Evolutionary conservation across 257 asterid species (phyloP).

Genomic region (Forsythia viridissima): DNA sequence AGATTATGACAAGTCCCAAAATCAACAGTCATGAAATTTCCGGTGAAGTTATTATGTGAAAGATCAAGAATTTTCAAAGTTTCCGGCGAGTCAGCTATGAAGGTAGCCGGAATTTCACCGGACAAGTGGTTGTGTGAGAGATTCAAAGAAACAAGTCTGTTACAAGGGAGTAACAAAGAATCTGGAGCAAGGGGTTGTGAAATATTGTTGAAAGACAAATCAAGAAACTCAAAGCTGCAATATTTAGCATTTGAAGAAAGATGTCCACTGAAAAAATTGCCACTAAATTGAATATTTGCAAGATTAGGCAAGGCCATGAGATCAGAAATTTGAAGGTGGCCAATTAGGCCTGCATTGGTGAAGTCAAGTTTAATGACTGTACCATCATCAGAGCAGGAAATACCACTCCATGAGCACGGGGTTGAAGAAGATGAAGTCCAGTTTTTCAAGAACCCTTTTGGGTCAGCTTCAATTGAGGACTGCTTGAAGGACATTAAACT

Average conservation of each 20-base stretch:
- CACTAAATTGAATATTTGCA: constrained; percentile 47
- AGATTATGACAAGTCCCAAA: constrained; percentile 63
- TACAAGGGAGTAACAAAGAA: constrained; percentile 47
- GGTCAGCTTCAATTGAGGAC: constrained; percentile 65
- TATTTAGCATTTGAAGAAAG: constrained; percentile 44
- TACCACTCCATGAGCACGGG: constrained; percentile 80
- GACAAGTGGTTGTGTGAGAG: constrained; percentile 58
- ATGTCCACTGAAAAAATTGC: constrained; percentile 72
- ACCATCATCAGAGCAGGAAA: constrained; percentile 65
- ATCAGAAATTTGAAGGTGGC: constrained; percentile 57
- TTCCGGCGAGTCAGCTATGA: constrained; percentile 24
- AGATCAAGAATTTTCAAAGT: constrained; percentile 53
- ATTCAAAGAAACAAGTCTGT: constrained; percentile 47
- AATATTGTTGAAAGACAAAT: constrained; percentile 64
- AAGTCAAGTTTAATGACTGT: constrained; percentile 57
- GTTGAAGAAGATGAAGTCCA: constrained; percentile 60
- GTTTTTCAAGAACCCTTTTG: constrained; percentile 53
- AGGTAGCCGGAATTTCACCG: constrained; percentile 48
- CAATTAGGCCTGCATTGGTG: constrained; percentile 56
- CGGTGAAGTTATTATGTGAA: constrained; percentile 70
- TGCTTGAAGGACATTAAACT: constrained; percentile 59
- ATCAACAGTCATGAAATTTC: constrained; percentile 40
- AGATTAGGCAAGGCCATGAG: constrained; percentile 54
- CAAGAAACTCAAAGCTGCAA: constrained; percentile 70
- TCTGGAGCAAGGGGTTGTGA: constrained; percentile 57